Conservation (phyloP, 2,329 filamentous ascomycete genomes). For the Juglanconis oblonga region DNA sequence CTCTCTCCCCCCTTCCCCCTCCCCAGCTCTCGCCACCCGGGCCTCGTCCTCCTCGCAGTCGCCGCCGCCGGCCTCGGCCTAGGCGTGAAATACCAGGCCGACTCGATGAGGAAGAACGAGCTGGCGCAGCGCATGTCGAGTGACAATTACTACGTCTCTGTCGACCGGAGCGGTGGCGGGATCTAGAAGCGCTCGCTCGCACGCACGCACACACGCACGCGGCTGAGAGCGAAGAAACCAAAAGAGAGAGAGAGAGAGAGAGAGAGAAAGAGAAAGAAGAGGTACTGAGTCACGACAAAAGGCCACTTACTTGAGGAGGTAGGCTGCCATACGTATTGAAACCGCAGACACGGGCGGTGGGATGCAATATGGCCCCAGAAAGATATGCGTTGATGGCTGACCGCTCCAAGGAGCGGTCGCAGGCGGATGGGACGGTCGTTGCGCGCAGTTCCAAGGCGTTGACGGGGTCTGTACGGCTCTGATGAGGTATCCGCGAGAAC, state of each 20-base stretch:
- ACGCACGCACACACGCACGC: too few species aligned
- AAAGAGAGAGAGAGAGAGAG: background rate
- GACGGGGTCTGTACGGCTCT: too few species aligned
- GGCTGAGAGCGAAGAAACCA: too few species aligned
- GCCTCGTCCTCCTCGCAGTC: conserved; percentile 33
- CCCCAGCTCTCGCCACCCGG: conserved; percentile 35
- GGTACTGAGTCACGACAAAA: background rate
- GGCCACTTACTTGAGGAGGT: background rate
- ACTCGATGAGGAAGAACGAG: conserved; percentile 40
- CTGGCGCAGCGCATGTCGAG: conserved; percentile 36
- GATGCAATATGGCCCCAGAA: too few species aligned
- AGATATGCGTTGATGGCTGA: too few species aligned
- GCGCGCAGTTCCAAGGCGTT: too few species aligned
- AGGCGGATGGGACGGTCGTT: too few species aligned
- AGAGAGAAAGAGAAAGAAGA: background rate
- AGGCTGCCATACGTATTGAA: background rate
- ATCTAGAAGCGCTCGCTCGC: conserved; percentile 26
- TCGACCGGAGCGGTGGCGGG: conserved; percentile 50
- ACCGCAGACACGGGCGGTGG: background rate
- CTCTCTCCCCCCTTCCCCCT: conserved; percentile 1
- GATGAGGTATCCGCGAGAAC: too few species aligned
- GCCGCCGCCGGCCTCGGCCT: conserved; percentile 26
- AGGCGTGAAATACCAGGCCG: conserved; percentile 34
- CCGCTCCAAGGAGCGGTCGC: too few species aligned
- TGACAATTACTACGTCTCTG: conserved; percentile 44